Evolutionary conservation across 768 basidiomycete species (phyloP), one percentile per base, ranked within the genome.

Genomic region (Auriscalpium microsporum): DNA sequence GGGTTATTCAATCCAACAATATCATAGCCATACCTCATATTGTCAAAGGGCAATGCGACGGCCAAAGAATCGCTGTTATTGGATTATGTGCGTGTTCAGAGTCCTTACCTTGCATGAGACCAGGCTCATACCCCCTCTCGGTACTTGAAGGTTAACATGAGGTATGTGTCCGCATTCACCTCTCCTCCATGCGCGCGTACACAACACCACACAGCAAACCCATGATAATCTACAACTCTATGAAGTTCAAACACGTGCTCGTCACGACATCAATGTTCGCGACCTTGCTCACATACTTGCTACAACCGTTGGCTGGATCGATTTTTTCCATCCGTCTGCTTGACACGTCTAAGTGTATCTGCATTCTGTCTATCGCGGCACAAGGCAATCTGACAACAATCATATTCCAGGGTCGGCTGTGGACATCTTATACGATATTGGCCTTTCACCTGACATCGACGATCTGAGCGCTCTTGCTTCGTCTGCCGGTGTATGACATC

Each of bases 41-140:
- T 88, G 28, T 73, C 78, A 16, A 70, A 73, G 59, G 84, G 83
- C 2, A 69, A 70, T 57, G 78, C 77, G 1, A 65, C 70, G 2
- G 83, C 84, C 1, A 72, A 82, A 54, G 78, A 81, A 58, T 80
- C 80, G 52, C 65, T 88, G n/a, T 69, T 88, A n/a, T 63, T 85
- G 23, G 80, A 87, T 65, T 87, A 87, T 66, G 83, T 84, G 60
- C 49, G 80, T 58, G 51, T 52, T 38, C 56, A 17, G 44, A 48
- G 28, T 7, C 35, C 3, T 13, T 23, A 16, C 19, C 36, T 35
- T 19, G 9, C 0, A 10, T 17, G n/a, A 13, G n/a, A 13, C 34
- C n/a, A 19, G 4, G 4, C 13, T 23, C 7, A 21, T 5, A 6
- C 36, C 40, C 50, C 53, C 33, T 13, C 3, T 10, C 34, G 33